Evolutionary conservation across 306 rosid species (phyloP).

Genomic region (Vigna reflexopilosa): DNA sequence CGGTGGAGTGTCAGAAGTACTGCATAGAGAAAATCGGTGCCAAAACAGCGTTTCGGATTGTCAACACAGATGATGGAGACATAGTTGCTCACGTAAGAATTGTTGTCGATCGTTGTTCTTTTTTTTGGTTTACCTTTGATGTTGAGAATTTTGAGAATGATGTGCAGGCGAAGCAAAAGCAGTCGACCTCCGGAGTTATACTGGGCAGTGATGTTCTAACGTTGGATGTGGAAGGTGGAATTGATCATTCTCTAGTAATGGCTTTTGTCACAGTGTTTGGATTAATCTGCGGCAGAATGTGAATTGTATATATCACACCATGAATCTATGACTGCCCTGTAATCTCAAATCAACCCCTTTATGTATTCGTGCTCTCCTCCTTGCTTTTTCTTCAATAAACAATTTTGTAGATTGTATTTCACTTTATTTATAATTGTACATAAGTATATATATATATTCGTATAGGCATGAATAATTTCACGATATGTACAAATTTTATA

Average conservation of each 20-base stretch:
- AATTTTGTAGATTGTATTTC: too few species aligned
- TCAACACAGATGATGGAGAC: slow-evolving; percentile 49
- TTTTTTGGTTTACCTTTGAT: not conserved
- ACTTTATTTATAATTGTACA: too few species aligned
- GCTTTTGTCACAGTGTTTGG: slow-evolving; percentile 62
- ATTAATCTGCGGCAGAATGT: slow-evolving; percentile 58
- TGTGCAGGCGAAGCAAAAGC: slow-evolving; percentile 68
- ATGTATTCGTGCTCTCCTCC: too few species aligned
- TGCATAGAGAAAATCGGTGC: slow-evolving; percentile 52
- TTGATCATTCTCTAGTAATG: slow-evolving; percentile 61
- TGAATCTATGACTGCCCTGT: not conserved
- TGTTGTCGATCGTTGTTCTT: not conserved
- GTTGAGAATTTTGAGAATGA: not conserved
- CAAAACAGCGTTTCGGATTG: slow-evolving; percentile 55
- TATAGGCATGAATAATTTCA: too few species aligned
- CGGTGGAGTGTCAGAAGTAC: slow-evolving; percentile 54
- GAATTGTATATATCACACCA: too few species aligned
- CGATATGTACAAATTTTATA: too few species aligned
- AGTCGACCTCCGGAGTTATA: slow-evolving; percentile 51
- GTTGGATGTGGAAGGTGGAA: slow-evolving; percentile 52
- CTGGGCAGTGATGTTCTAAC: slow-evolving; percentile 67
- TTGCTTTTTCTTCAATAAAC: too few species aligned
- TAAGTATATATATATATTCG: too few species aligned
- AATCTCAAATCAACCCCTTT: not conserved
- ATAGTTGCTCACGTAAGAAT: slow-evolving; percentile 67